These are phyloP conservation scores for Malassezia vespertilionis DNA, from an alignment of 1,284 basidiomycete species.

Conservation along the genomic window DNA sequence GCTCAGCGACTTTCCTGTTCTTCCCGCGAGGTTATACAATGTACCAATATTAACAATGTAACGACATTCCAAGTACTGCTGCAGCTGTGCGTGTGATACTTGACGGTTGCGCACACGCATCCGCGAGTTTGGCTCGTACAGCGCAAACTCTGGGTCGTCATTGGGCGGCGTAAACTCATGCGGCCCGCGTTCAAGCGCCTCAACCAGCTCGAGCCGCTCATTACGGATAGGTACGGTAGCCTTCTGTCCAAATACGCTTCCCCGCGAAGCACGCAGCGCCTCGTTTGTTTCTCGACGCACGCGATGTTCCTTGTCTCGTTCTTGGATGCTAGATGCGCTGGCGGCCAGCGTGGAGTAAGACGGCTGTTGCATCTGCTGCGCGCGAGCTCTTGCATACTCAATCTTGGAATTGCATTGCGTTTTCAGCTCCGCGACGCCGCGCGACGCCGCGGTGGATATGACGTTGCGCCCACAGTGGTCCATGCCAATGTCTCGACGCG, in stretches of 20 bases:
- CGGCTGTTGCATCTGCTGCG: not conserved
- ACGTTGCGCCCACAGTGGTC: constrained; percentile 8
- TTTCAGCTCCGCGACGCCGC: constrained; percentile 5
- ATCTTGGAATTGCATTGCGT: not conserved
- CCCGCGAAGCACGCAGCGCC: constrained; percentile 1
- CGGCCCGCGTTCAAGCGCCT: constrained; percentile 9
- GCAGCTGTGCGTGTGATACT: constrained; percentile 64
- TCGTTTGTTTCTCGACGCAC: constrained; percentile 2
- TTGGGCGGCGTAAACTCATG: not conserved
- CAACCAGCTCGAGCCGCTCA: constrained; percentile 11
- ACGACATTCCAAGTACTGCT: constrained; percentile 69
- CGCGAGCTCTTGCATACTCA: constrained; percentile 4
- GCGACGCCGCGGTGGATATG: constrained; percentile 1
- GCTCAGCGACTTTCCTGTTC: not conserved
- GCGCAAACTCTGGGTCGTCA: constrained; percentile 10
- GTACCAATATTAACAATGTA: constrained; percentile 76
- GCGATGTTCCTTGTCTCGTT: not conserved
- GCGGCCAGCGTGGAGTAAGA: not conserved
- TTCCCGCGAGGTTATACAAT: constrained; percentile 58
- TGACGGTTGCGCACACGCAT: constrained; percentile 52
- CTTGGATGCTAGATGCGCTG: constrained; percentile 4
- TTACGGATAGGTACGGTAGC: not conserved
- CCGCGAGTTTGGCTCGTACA: constrained; percentile 9
- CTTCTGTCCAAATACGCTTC: not conserved
- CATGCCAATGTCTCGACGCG: too few species aligned